Conservation (phyloP, 345 rosid genomes). For the Sonneratia caseolaris region DNA sequence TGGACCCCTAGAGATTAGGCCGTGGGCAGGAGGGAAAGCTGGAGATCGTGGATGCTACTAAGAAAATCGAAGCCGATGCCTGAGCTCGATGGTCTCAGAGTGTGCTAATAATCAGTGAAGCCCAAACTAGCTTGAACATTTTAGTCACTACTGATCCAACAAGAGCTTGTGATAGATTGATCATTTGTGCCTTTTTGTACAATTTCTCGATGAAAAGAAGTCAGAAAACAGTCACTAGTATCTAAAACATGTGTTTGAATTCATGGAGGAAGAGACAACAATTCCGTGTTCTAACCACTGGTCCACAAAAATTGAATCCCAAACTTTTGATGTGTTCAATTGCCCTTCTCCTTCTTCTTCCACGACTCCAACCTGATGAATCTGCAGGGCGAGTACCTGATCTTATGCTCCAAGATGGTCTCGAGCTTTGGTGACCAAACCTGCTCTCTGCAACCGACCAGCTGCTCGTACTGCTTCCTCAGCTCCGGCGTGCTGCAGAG, state of each 20-base stretch:
- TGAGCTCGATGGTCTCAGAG: slow-evolving; percentile 41
- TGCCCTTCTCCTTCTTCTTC: slow-evolving; percentile 27
- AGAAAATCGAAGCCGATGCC: slow-evolving; percentile 43
- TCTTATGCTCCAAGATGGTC: slow-evolving; percentile 61
- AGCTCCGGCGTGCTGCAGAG: slow-evolving; percentile 89
- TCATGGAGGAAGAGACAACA: not conserved
- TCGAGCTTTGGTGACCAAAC: slow-evolving; percentile 82
- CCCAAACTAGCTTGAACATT: not conserved
- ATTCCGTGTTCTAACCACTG: not conserved
- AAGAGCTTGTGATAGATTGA: not conserved
- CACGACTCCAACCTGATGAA: slow-evolving; percentile 38
- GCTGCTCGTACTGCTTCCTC: slow-evolving; percentile 70
- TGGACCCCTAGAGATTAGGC: too few species aligned
- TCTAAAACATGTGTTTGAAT: not conserved
- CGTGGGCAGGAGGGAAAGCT: slow-evolving; percentile 41
- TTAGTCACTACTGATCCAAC: not conserved
- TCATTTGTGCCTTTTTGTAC: not conserved
- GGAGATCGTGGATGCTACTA: slow-evolving; percentile 54
- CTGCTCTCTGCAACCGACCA: slow-evolving; percentile 61
- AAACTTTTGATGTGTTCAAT: not conserved
- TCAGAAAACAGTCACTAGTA: not conserved
- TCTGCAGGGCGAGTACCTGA: slow-evolving; percentile 59
- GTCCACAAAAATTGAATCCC: not conserved
- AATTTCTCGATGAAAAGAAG: not conserved
- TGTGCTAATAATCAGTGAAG: slow-evolving; percentile 16